A percentile compares a stretch with the other conserved stretches of the same genome.
Conservation (phyloP, 176 grass and related monocot genomes). For the Carex cristatella region DNA sequence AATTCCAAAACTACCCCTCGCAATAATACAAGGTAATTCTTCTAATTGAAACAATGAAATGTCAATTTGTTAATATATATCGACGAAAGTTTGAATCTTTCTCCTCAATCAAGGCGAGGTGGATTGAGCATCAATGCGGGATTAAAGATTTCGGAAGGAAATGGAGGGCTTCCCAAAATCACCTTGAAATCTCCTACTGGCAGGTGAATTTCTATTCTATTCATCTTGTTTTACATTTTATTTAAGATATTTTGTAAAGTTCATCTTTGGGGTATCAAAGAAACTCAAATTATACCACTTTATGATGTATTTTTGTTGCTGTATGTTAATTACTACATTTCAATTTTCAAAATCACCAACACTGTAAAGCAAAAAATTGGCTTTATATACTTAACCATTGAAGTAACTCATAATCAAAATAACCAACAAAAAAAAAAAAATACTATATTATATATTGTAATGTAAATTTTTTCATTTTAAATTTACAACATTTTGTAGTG, state of each 20-base stretch:
- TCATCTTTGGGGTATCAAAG: neutral
- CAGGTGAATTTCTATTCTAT: slow-evolving; percentile 41
- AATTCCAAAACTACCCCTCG: neutral
- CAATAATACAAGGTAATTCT: neutral
- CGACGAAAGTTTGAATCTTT: slow-evolving; percentile 11
- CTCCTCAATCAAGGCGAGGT: slow-evolving; percentile 35
- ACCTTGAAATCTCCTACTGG: slow-evolving; percentile 60
- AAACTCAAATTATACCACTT: neutral
- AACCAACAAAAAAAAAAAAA: neutral
- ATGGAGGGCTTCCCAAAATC: slow-evolving; percentile 70
- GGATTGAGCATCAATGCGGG: slow-evolving; percentile 44
- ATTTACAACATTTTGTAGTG: slow-evolving; percentile 34
- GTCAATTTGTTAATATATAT: neutral
- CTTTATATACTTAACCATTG: neutral
- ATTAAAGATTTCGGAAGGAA: slow-evolving; percentile 57
- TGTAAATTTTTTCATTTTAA: neutral
- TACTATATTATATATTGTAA: neutral
- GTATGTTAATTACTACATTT: neutral
- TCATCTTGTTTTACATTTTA: neutral
- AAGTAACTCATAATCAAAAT: neutral
- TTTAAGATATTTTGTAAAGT: neutral
- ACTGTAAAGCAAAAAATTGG: neutral
- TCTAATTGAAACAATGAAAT: neutral
- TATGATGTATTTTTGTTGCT: neutral
- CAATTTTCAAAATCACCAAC: neutral